These are phyloP conservation scores for Trametes sanguinea DNA, from an alignment of 768 basidiomycete genomes.

Conservation along the genomic window DNA sequence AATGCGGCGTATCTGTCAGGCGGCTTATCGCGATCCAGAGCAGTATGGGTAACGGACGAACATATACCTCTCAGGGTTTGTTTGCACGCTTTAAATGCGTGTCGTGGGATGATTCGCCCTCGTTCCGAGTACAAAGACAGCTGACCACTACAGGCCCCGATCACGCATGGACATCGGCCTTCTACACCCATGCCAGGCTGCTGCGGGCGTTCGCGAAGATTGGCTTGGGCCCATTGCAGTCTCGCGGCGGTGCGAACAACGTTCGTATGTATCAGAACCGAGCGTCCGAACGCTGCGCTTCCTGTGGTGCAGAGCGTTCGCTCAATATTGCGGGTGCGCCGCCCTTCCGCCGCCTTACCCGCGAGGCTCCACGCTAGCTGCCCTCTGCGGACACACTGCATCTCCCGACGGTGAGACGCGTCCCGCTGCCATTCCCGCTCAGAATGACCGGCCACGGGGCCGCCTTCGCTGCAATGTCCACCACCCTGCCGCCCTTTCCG, in stretches of 20 bases:
- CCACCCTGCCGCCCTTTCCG: conserved; percentile 3
- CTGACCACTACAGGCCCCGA: conserved; percentile 20
- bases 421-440: neutral
- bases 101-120: conserved; percentile 20
- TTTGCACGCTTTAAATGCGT: neutral
- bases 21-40: conserved; percentile 15
- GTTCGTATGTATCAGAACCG: conserved; percentile 1
- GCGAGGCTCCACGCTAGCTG: conserved; percentile 15
- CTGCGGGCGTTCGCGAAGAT: conserved; percentile 2
- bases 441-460: conserved; percentile 13
- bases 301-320: neutral
- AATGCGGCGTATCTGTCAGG: neutral
- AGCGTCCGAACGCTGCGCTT: neutral
- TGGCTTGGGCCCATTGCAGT: conserved; percentile 5
- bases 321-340: neutral
- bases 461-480: conserved; percentile 15
- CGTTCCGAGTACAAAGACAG: conserved; percentile 15
- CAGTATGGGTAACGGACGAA: neutral
- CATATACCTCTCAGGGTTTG: neutral
- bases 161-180: conserved; percentile 8
- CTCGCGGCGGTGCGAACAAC: conserved; percentile 17
- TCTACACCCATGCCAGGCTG: neutral
- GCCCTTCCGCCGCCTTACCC: conserved; percentile 18
- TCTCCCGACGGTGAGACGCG: conserved; percentile 7
- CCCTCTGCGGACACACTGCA: conserved; percentile 5